Conservation (phyloP, 805 yeast genomes). For the Wickerhamiella parazyma region DNA sequence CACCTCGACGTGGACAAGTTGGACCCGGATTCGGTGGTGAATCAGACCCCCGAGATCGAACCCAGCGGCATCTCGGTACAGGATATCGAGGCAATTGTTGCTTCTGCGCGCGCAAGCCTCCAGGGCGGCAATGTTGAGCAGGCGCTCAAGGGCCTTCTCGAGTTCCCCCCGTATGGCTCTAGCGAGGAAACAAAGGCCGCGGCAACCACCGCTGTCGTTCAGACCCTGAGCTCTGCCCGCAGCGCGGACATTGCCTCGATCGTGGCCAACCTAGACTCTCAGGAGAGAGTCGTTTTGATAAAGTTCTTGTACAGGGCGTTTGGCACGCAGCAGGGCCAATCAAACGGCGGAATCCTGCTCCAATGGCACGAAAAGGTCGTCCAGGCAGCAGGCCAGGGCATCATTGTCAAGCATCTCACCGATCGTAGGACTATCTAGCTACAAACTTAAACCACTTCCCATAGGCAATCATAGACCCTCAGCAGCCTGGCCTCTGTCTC, state of each 20-base stretch:
- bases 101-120: conserved; percentile 46
- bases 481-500: conserved; percentile 9
- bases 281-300: conserved; percentile 62
- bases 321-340: conserved; percentile 45
- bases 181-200: conserved; percentile 40
- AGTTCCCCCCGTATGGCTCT: conserved; percentile 74
- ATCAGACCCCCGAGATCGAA: conserved; percentile 48
- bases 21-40: conserved; percentile 61
- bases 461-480: background rate
- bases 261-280: conserved; percentile 43
- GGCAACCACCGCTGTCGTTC: conserved; percentile 47
- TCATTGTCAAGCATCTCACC: conserved; percentile 71
- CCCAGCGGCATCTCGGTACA: conserved; percentile 39
- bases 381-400: conserved; percentile 74
- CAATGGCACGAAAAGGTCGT: conserved; percentile 89
- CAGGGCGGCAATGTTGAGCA: conserved; percentile 59
- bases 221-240: conserved; percentile 52
- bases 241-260: conserved; percentile 52
- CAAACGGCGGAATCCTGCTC: conserved; percentile 73
- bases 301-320: conserved; percentile 81
- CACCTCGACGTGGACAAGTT: conserved; percentile 85
- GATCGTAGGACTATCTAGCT: conserved; percentile 66
- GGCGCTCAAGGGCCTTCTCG: conserved; percentile 52
- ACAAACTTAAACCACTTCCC: background rate
- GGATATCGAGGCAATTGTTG: conserved; percentile 42